Evolutionary conservation across 768 basidiomycete species (phyloP).

Genomic region (Pleurotus citrinopileatus): DNA sequence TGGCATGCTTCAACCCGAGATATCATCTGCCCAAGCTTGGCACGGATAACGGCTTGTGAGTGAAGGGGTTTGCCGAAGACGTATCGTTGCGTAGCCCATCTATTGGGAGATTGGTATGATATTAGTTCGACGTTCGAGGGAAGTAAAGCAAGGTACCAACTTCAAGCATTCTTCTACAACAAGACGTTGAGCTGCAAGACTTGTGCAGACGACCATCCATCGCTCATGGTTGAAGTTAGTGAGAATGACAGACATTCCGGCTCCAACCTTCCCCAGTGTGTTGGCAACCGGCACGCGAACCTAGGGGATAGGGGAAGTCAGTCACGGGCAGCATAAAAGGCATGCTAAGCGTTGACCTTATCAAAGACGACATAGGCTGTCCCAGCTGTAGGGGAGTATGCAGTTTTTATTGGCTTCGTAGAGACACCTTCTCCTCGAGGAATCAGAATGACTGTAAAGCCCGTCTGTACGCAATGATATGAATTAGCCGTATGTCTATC

Average conservation of each 20-base stretch:
- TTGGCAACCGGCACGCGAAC: conserved; percentile 82
- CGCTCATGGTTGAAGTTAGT: conserved; percentile 90
- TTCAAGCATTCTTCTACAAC: conserved; percentile 91
- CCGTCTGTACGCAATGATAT: conserved; percentile 39
- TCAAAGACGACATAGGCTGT: conserved; percentile 86
- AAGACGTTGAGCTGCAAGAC: conserved; percentile 71
- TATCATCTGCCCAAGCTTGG: conserved; percentile 89
- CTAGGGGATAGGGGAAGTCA: conserved; percentile 16
- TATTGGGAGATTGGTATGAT: conserved; percentile 20
- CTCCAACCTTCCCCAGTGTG: conserved; percentile 83
- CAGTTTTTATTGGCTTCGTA: conserved; percentile 89
- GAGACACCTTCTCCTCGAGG: conserved; percentile 69
- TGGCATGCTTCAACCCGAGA: conserved; percentile 83
- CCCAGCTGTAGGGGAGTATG: conserved; percentile 89
- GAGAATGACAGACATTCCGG: conserved; percentile 79
- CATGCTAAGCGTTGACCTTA: conserved; percentile 31
- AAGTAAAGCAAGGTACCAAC: conserved; percentile 31
- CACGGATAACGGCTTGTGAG: conserved; percentile 81
- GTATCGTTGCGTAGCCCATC: conserved; percentile 86
- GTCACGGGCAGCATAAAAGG: background rate
- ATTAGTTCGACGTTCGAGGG: conserved; percentile 2
- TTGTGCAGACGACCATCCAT: conserved; percentile 79
- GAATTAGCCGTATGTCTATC: background rate
- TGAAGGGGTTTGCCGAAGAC: conserved; percentile 88
- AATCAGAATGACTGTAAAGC: conserved; percentile 75